Percentiles rank a stretch among this genome's conserved stretches.
phyloP scores from a whole-genome alignment of 305 asterid species.

The Fraxinus paxiana region DNA sequence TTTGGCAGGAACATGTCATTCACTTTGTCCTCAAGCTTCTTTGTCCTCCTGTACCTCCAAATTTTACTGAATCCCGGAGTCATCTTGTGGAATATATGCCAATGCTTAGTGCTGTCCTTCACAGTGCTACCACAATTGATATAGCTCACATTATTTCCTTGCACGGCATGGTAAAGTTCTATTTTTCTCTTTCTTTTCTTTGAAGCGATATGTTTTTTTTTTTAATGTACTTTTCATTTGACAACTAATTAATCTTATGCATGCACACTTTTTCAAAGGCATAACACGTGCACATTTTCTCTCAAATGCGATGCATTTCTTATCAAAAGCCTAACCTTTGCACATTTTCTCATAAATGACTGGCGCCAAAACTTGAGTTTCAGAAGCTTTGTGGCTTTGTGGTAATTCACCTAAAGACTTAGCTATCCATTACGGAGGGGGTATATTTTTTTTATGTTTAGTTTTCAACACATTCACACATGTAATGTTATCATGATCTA shows the following conservation, averaged over 20 bases:
- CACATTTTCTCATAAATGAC: background rate
- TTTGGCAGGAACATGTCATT: constrained; percentile 27
- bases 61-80: constrained; percentile 21
- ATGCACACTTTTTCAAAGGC: background rate
- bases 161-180: constrained; percentile 25
- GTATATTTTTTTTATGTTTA: background rate
- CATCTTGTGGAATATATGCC: constrained; percentile 26
- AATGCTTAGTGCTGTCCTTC: constrained; percentile 24
- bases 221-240: background rate
- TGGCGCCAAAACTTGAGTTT: background rate
- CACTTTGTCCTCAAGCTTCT: constrained; percentile 22
- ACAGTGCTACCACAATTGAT: constrained; percentile 23
- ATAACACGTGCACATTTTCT: background rate
- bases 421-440: background rate
- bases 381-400: background rate
- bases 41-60: constrained; percentile 26
- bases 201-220: background rate
- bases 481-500: background rate
- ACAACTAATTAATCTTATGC: background rate
- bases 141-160: constrained; percentile 25
- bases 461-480: background rate
- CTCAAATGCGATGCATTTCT: background rate
- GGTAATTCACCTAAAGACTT: background rate
- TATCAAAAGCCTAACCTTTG: background rate
- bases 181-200: background rate